Evolutionary conservation across 768 basidiomycete species (phyloP).

Genomic region (Podaxis mareebaensis): DNA sequence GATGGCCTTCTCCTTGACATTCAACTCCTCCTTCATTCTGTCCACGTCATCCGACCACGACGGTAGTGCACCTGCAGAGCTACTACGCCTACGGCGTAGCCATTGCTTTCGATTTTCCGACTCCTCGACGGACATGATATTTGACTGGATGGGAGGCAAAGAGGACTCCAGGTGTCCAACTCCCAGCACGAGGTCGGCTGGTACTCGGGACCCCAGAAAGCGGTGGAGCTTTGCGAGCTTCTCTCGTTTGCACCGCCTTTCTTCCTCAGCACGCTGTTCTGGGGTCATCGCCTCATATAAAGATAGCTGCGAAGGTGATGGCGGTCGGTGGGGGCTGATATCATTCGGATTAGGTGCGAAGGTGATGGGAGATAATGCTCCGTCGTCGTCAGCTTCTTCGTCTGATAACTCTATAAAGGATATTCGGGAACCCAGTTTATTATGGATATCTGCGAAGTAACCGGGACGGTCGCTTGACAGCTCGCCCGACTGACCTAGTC

Average conservation of each 20-base stretch:
- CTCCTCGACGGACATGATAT: constrained; percentile 13
- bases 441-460: constrained; percentile 18
- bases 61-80: constrained; percentile 45
- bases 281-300: constrained; percentile 49
- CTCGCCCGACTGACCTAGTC: constrained; percentile 17
- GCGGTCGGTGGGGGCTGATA: constrained; percentile 28
- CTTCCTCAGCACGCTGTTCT: constrained; percentile 59
- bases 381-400: constrained; percentile 44
- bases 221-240: constrained; percentile 82
- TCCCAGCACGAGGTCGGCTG: constrained; percentile 65
- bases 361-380: constrained; percentile 32
- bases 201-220: constrained; percentile 82
- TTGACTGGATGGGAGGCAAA: constrained; percentile 10
- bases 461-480: constrained; percentile 22
- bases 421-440: constrained; percentile 33
- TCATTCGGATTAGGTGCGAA: constrained; percentile 20
- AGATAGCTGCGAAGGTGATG: constrained; percentile 45
- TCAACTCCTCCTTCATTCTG: constrained; percentile 67
- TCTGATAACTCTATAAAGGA: constrained; percentile 75
- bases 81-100: constrained; percentile 55
- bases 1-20: constrained; percentile 73
- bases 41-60: constrained; percentile 59
- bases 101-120: constrained; percentile 37
- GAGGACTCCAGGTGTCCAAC: constrained; percentile 31
- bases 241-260: constrained; percentile 69